Evolutionary conservation across 768 basidiomycete genomes (phyloP).

Genomic region (Rhodosporidiobolus sp.): DNA sequence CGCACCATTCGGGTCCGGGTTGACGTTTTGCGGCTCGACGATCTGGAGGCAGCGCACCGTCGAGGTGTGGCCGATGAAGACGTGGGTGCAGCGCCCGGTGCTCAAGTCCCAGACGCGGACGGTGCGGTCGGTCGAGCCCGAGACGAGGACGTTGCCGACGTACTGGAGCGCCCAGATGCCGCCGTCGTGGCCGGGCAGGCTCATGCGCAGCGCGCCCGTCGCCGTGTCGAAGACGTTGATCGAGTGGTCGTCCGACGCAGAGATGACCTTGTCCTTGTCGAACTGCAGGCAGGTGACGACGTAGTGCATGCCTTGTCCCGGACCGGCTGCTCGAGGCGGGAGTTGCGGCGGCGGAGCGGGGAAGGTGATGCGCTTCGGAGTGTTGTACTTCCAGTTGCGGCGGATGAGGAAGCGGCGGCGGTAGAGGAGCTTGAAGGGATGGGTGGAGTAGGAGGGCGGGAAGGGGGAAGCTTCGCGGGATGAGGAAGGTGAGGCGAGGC

Average conservation of each 20-base stretch:
- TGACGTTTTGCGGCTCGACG: constrained; percentile 82
- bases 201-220: constrained; percentile 69
- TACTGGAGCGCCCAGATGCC: constrained; percentile 94
- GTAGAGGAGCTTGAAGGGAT: constrained; percentile 89
- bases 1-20: constrained; percentile 61
- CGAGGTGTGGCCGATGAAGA: constrained; percentile 92
- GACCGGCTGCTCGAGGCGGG: not conserved
- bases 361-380: constrained; percentile 75
- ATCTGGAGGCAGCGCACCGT: constrained; percentile 95
- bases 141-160: constrained; percentile 68
- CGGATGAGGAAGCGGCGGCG: constrained; percentile 80
- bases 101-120: constrained; percentile 84
- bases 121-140: constrained; percentile 92
- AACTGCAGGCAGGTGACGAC: constrained; percentile 96
- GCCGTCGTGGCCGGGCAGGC: constrained; percentile 85
- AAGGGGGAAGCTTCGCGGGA: constrained; percentile 32
- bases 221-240: constrained; percentile 91
- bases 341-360: constrained; percentile 64
- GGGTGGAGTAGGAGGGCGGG: constrained; percentile 52
- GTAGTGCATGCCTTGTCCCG: constrained; percentile 53
- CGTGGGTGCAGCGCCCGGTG: constrained; percentile 73
- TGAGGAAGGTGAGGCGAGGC: constrained; percentile 43
- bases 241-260: constrained; percentile 93
- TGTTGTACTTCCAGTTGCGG: constrained; percentile 65
- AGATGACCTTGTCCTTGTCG: constrained; percentile 90